Evolutionary conservation across 306 rosid genomes (phyloP), one percentile per base, ranked within the genome.

Genomic region (Dryas alaskensis): DNA sequence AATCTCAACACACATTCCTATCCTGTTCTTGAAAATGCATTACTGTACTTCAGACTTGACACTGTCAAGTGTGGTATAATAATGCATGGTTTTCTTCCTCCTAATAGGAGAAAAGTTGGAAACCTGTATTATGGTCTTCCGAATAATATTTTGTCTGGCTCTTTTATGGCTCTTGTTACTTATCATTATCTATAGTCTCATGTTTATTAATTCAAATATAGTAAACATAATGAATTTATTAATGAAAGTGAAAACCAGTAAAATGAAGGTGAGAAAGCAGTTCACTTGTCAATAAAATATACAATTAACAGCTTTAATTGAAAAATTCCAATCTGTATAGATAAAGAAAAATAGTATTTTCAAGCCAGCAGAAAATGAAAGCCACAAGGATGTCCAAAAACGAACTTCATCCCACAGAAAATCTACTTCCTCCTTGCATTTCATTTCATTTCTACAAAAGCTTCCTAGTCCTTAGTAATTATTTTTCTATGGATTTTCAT

Each of bases 401-500:
- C 1, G 40, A 63, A 67, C 44, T 27, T 17, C 16, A 6, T 54
- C 25, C 22, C 60, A 54, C 22, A 5, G 7, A 1, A 51, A 14
- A 14, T 4, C 27, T 12, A 16, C 19, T 51, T 12, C 19, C 14
- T 11, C 27, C 60, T 54, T 9, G 7, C 4, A 6, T 54, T 54
- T 54, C 6, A n/a, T 17, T 17, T 54, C 2, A 54, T n/a, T 54
- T 17, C 60, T 54, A 16, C n/a, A 10, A 12, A 65, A 17, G 19
- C 11, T 9, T 46, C 25, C 2, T 9, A 4, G 19, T 19, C 17
- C 4, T 54, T 53, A 74, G 67, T 75, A 39, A 62, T 16, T 43
- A 42, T 40, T 48, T 66, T 47, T 53, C 25, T 0, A 6, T 44
- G 52, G 31, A 22, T 65, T 72, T 79, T 75, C 44, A 31, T 70